These are phyloP conservation scores for Scedosporium minutisporum DNA, from an alignment of 2,329 filamentous ascomycete species.

Conservation along the genomic window DNA sequence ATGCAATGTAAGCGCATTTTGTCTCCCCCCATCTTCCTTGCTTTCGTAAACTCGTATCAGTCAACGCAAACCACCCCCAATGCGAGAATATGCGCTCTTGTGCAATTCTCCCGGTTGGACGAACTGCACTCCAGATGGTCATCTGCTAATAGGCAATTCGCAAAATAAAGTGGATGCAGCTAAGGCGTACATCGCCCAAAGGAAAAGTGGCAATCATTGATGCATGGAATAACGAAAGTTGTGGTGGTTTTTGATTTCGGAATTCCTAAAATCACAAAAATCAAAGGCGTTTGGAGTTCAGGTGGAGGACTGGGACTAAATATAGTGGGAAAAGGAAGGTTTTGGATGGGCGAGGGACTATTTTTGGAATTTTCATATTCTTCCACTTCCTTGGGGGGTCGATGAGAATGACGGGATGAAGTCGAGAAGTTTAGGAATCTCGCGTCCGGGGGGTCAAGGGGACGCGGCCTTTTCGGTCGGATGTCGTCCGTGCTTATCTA, in stretches of 20 bases:
- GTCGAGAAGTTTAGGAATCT: neutral
- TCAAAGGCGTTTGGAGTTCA: neutral
- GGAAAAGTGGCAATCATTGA: neutral
- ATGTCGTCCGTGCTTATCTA: neutral
- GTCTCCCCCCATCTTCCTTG: neutral
- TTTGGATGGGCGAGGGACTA: neutral
- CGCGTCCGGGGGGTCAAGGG: neutral
- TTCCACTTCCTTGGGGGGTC: neutral
- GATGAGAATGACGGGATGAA: neutral
- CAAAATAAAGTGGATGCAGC: neutral
- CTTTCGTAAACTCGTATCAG: neutral
- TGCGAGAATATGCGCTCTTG: neutral
- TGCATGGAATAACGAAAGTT: neutral
- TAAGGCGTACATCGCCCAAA: neutral
- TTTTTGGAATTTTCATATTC: neutral
- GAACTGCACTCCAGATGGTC: neutral
- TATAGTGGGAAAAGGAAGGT: neutral
- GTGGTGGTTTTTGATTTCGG: neutral
- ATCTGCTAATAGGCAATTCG: neutral
- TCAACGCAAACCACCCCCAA: neutral
- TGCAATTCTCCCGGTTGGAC: neutral
- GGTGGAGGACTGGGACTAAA: neutral
- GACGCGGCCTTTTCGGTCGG: neutral
- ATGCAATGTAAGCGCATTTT: neutral
- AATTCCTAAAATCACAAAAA: neutral